A percentile compares a stretch with the other conserved stretches of the same genome.
These are phyloP conservation scores for Epicoccum nigrum DNA, from an alignment of 2,329 filamentous ascomycete genomes.

Conservation along the genomic window DNA sequence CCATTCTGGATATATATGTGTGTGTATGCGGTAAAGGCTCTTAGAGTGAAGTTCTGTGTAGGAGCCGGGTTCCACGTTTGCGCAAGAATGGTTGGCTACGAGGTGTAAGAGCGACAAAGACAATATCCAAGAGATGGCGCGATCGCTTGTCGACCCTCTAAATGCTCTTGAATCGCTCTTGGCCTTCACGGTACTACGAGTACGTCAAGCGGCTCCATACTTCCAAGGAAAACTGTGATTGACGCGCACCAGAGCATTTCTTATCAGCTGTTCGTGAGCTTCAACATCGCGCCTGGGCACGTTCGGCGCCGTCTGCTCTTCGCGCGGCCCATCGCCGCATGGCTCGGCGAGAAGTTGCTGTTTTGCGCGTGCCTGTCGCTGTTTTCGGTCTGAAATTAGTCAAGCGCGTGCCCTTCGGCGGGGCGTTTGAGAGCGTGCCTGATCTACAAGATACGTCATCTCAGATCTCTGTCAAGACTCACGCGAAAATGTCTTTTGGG, in stretches of 20 bases:
- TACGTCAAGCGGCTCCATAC: conserved; percentile 20
- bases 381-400: conserved; percentile 33
- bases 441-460: conserved; percentile 14
- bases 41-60: background rate
- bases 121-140: conserved; percentile 11
- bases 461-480: background rate
- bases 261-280: conserved; percentile 28
- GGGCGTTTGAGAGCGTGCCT: conserved; percentile 18
- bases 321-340: conserved; percentile 7
- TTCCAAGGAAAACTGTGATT: conserved; percentile 14
- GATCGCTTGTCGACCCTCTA: conserved; percentile 16
- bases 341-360: conserved; percentile 10
- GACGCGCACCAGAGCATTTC: conserved; percentile 11
- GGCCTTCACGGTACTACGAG: conserved; percentile 18
- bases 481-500: too few relatives aligned
- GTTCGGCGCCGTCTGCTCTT: conserved; percentile 25
- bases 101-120: conserved; percentile 5
- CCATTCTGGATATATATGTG: too few relatives aligned
- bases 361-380: conserved; percentile 29
- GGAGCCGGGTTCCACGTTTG: conserved; percentile 1
- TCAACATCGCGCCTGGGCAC: conserved; percentile 37
- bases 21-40: background rate
- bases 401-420: conserved; percentile 29
- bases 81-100: background rate
- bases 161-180: conserved; percentile 17